Base-by-base conservation (phyloP, 2,329 filamentous ascomycete species). In the Chrysosporium queenslandicum region DNA sequence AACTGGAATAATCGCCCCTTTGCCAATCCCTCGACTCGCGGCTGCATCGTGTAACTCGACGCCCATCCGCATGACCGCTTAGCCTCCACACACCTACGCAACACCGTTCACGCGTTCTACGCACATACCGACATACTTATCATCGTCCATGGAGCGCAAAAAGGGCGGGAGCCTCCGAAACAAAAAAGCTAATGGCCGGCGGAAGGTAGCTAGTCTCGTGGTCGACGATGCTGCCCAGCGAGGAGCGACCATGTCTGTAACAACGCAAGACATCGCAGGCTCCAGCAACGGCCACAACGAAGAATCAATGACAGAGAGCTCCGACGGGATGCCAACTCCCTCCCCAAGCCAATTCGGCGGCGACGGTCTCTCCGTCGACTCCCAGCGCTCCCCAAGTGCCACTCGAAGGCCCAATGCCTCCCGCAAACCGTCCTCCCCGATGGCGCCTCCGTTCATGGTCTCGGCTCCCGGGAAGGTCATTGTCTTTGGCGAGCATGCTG, bases 401-500 rank as follows among this genome's bases (percentile, higher is more conserved):
- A 45, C 34, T 53, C 47, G 53, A 46, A 57, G 32, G 25, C 50
- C 30, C 18, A 43, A 65, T n/a, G n/a, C n/a, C 12, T 39, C 30
- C 3, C 39, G 71, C 51, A 74, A 75, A 56, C 54, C 67, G 4
- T 75, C 73, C 20, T 78, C 78, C 46, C 80, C 81, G 1, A 78
- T 84, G 73, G 78, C 92, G 71, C 90, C 91, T 40, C 76, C 90
- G 56, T 98, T 98, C 67, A 95, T 98, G 87, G 90, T 97, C 53
- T 97, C 92, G 14, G 91, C 94, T 2, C 92, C 92, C 0, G 94
- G 91, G 58, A 98, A 98, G 69, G 92, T 96, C 65, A 98, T 98
- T 67, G 87, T 97, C 50, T 97, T 91, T 71, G 92, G 92, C 59
- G 92, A 98, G 69, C 92, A 98, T 73, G 86, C 92, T 2, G 92